These are phyloP conservation scores for Suhomyces bokatorum DNA, from an alignment of 1,139 yeast genomes.

Conservation along the genomic window DNA sequence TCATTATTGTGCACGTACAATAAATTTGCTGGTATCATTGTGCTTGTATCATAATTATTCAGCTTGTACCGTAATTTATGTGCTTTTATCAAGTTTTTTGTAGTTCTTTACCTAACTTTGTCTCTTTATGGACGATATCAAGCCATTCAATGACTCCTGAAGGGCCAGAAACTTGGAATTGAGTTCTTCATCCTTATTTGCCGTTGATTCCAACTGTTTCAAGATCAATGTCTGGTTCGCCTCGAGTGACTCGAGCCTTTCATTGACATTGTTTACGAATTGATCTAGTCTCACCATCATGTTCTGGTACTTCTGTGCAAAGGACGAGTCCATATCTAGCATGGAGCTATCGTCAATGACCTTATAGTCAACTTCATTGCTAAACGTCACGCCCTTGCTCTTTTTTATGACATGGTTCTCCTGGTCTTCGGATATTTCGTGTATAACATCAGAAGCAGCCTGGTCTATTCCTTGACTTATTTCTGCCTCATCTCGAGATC, in stretches of 20 bases:
- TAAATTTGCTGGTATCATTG: no score
- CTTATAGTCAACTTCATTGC: constrained; percentile 1
- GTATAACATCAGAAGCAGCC: constrained; percentile 4
- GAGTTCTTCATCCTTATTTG: constrained; percentile 2
- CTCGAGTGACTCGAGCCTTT: constrained; percentile 14
- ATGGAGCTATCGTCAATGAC: not conserved
- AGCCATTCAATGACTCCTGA: constrained; percentile 3
- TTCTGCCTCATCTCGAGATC: constrained; percentile 2
- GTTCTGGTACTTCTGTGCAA: constrained; percentile 8
- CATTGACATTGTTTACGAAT: constrained; percentile 9
- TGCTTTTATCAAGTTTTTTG: not conserved
- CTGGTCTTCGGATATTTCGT: constrained; percentile 2
- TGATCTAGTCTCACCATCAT: constrained; percentile 7
- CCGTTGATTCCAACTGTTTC: constrained; percentile 14
- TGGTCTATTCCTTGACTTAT: constrained; percentile 9
- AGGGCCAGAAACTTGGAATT: constrained; percentile 3
- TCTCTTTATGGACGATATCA: constrained; percentile 1
- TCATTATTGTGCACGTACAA: no score
- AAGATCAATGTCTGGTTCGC: constrained; percentile 17
- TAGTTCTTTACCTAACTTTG: not conserved
- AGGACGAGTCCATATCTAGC: not conserved
- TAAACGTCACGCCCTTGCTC: constrained; percentile 19
- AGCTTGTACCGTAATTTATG: no score
- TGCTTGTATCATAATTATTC: no score
- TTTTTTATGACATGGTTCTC: constrained; percentile 7